phyloP scores from a whole-genome alignment of 768 basidiomycete species.

The Tubosaeta brunneosetosa region DNA sequence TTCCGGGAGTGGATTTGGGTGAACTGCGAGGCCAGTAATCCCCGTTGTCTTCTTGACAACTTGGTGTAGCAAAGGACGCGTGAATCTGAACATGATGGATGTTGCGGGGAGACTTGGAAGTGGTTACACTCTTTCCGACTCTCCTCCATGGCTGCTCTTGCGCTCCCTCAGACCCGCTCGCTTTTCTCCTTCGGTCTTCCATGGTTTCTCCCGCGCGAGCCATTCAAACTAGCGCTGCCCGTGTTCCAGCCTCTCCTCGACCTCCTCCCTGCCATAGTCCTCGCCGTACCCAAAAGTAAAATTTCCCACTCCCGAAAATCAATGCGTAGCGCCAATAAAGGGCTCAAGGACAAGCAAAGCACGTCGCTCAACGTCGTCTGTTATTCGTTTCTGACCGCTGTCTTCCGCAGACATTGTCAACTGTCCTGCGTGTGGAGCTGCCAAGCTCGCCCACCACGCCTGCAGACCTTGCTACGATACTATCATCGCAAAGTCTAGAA shows the following conservation, averaged over 20 bases:
- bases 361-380: slow-evolving; percentile 6
- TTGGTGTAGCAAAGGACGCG: slow-evolving; percentile 64
- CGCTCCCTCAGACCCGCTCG: slow-evolving; percentile 31
- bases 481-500: slow-evolving; percentile 24
- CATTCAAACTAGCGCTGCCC: slow-evolving; percentile 36
- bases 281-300: slow-evolving; percentile 94
- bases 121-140: slow-evolving; percentile 1
- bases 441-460: slow-evolving; percentile 85
- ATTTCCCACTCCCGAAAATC: slow-evolving; percentile 88
- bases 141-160: slow-evolving; percentile 38
- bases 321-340: slow-evolving; percentile 95
- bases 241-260: slow-evolving; percentile 51
- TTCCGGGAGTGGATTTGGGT: slow-evolving; percentile 78
- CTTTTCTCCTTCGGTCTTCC: slow-evolving; percentile 22
- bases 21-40: slow-evolving; percentile 78
- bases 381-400: slow-evolving; percentile 2
- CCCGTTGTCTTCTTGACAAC: slow-evolving; percentile 77
- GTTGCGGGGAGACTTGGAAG: slow-evolving; percentile 14
- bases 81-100: slow-evolving; percentile 66
- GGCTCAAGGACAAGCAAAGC: slow-evolving; percentile 92
- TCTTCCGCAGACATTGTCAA: slow-evolving; percentile 69
- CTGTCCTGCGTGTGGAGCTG: slow-evolving; percentile 84
- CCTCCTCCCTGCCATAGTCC: slow-evolving; percentile 80
- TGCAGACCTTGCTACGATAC: slow-evolving; percentile 71
- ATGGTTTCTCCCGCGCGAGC: slow-evolving; percentile 21